Evolutionary conservation across 176 grass and related monocot species (phyloP).

Genomic region (Carex pumila): DNA sequence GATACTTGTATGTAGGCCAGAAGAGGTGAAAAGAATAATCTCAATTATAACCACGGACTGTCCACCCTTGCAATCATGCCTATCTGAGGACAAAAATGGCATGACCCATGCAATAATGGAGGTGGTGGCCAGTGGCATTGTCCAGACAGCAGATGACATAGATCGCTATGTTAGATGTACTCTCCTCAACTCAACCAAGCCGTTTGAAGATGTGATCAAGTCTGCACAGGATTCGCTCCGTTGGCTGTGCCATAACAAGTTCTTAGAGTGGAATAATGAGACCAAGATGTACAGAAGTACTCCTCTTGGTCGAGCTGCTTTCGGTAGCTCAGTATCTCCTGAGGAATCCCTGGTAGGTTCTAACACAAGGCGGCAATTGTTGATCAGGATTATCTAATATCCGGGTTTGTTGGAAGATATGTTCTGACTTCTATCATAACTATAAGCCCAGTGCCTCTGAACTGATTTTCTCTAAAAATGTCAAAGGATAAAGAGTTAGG

Average conservation of each 20-base stretch:
- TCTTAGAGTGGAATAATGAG: conserved; percentile 76
- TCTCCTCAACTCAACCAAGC: conserved; percentile 89
- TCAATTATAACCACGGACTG: conserved; percentile 69
- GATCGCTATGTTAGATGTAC: conserved; percentile 91
- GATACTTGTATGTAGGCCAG: conserved; percentile 92
- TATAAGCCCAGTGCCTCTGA: not conserved
- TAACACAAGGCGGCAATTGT: not conserved
- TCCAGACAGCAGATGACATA: conserved; percentile 94
- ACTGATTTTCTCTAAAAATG: not conserved
- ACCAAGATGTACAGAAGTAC: conserved; percentile 69
- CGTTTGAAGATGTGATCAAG: conserved; percentile 90
- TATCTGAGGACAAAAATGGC: conserved; percentile 97
- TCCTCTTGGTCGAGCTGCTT: conserved; percentile 83
- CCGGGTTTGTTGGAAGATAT: not conserved
- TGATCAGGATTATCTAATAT: not conserved
- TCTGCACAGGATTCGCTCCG: conserved; percentile 96
- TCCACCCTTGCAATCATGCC: conserved; percentile 74
- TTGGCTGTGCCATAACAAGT: conserved; percentile 88
- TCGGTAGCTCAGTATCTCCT: conserved; percentile 90
- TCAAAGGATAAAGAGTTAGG: not conserved
- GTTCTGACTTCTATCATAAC: not conserved
- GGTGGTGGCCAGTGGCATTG: conserved; percentile 89
- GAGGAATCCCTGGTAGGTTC: conserved; percentile 85
- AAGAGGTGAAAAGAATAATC: conserved; percentile 74
- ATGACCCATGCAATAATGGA: conserved; percentile 99